Conservation (phyloP, 169 alveolate species). For the Eimeria zaria region DNA sequence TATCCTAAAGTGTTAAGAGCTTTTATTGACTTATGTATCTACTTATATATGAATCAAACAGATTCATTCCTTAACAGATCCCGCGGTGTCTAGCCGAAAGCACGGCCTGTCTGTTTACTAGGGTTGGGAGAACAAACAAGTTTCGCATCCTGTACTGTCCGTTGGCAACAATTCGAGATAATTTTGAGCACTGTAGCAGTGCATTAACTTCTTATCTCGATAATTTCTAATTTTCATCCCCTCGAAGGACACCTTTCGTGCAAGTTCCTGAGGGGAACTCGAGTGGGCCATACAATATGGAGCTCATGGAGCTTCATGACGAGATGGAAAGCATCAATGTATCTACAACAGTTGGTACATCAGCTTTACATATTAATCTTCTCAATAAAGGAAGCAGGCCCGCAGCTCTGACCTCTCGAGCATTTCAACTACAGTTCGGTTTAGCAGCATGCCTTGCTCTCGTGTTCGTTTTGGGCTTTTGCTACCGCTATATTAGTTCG, state of each 20-base stretch:
- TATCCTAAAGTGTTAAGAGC: background rate
- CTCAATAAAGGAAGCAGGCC: background rate
- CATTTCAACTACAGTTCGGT: background rate
- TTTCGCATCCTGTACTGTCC: background rate
- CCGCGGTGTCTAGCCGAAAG: background rate
- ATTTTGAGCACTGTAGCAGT: background rate
- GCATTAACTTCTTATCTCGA: background rate
- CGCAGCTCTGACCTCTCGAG: background rate
- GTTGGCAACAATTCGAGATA: too few relatives aligned
- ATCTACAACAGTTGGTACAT: background rate
- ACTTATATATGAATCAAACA: background rate
- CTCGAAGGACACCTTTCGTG: background rate
- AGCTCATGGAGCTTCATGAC: background rate
- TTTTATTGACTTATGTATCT: background rate
- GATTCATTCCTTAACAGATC: background rate
- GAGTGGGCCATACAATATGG: background rate
- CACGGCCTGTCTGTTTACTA: background rate
- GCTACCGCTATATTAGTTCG: background rate
- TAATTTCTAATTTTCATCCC: background rate
- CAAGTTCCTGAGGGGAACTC: background rate
- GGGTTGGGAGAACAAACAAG: background rate
- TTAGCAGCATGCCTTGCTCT: slow-evolving; percentile 1
- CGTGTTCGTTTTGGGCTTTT: background rate
- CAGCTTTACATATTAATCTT: background rate
- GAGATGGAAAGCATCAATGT: background rate